Evolutionary conservation across 139 green algal genomes (phyloP).

Genomic region (Chlamydomonas sp.): DNA sequence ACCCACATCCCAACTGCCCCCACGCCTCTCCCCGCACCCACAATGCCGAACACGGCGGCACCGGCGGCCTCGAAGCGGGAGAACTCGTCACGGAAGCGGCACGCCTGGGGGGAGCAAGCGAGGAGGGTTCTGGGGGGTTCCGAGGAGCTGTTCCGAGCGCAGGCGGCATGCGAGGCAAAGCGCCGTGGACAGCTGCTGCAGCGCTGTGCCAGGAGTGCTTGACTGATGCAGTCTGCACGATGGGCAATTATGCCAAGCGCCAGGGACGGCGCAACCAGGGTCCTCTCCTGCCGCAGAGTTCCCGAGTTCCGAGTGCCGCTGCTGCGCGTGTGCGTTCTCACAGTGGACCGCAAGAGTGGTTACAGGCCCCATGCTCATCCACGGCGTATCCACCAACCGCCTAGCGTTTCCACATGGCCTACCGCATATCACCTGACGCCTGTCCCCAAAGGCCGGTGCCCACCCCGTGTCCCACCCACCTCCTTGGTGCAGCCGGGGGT

Average conservation of each 20-base stretch:
- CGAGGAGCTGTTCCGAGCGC: neutral
- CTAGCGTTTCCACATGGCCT: no score
- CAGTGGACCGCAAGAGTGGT: no score
- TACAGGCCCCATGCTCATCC: no score
- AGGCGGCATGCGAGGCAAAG: constrained; percentile 1
- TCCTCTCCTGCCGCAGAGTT: no score
- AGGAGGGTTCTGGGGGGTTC: neutral
- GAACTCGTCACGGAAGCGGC: constrained; percentile 76
- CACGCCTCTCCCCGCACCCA: constrained; percentile 1
- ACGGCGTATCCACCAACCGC: neutral
- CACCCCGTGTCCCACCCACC: neutral
- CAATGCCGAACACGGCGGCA: constrained; percentile 71
- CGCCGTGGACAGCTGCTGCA: no score
- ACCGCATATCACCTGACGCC: neutral
- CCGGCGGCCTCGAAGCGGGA: constrained; percentile 50
- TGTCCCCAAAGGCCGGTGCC: neutral
- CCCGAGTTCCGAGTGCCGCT: no score
- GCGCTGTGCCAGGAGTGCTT: no score
- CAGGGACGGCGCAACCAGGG: no score
- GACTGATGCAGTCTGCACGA: no score
- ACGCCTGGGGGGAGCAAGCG: constrained; percentile 46
- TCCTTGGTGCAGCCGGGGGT: constrained; percentile 72
- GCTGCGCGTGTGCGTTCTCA: no score
- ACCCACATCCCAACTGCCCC: no score
- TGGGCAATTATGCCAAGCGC: no score